Evolutionary conservation across 805 yeast genomes (phyloP).

Genomic region (Wickerhamiella shivajii): DNA sequence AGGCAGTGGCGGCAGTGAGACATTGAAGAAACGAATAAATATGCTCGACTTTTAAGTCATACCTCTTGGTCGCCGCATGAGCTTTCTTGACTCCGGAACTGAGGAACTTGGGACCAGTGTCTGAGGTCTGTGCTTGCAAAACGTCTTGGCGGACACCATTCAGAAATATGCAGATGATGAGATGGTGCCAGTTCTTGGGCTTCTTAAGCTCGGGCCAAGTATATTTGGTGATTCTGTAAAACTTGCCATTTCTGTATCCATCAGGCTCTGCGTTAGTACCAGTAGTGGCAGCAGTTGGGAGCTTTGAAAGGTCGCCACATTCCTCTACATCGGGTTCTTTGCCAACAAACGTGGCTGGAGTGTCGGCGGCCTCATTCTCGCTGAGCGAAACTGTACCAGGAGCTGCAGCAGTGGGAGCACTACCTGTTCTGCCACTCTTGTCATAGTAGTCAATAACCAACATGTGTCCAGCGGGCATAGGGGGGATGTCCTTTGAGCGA

Average conservation of each 20-base stretch:
- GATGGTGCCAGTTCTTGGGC: constrained; percentile 42
- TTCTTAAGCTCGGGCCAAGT: constrained; percentile 17
- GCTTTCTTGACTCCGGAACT: constrained; percentile 34
- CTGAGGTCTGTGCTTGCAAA: constrained; percentile 25
- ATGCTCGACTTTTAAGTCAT: constrained; percentile 57
- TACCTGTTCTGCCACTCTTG: constrained; percentile 8
- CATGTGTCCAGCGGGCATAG: constrained; percentile 44
- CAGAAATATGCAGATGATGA: constrained; percentile 34
- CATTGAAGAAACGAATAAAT: constrained; percentile 55
- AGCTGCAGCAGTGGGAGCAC: constrained; percentile 1
- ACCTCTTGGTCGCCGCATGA: constrained; percentile 47
- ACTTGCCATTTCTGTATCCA: constrained; percentile 24
- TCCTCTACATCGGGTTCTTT: constrained; percentile 7
- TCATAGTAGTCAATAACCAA: constrained; percentile 50
- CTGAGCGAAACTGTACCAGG: neutral
- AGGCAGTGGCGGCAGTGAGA: constrained; percentile 63
- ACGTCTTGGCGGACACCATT: constrained; percentile 59
- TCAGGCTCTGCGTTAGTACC: constrained; percentile 10
- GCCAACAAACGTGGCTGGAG: constrained; percentile 1
- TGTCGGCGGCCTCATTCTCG: neutral
- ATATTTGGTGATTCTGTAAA: constrained; percentile 10
- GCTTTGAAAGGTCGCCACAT: constrained; percentile 3
- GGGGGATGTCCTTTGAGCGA: constrained; percentile 42
- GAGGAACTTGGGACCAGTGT: constrained; percentile 24
- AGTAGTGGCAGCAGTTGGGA: constrained; percentile 9